Conservation (phyloP, 176 grass and related monocot genomes). For the Neostapfia colusana region DNA sequence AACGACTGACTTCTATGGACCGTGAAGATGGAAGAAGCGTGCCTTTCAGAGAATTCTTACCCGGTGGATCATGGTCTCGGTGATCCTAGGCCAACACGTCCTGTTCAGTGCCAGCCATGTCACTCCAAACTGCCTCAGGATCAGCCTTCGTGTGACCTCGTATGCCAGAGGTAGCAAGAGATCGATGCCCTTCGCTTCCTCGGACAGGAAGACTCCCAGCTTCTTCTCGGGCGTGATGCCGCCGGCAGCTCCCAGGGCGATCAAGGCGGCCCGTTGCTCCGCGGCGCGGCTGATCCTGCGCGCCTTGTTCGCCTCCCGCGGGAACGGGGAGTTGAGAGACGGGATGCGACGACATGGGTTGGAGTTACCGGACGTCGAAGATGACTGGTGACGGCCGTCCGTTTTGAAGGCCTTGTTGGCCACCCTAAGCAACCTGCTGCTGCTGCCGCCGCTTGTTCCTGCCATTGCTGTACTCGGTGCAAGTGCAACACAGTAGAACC, state of each 20-base stretch:
- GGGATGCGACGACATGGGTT: slow-evolving; percentile 16
- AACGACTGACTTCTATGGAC: background rate
- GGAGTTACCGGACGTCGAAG: slow-evolving; percentile 1
- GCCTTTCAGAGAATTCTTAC: slow-evolving; percentile 23
- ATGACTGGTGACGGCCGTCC: background rate
- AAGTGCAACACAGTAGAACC: background rate
- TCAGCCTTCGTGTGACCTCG: slow-evolving; percentile 42
- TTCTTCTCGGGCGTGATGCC: slow-evolving; percentile 20
- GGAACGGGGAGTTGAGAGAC: slow-evolving; percentile 43
- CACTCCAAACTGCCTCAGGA: slow-evolving; percentile 24
- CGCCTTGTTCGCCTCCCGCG: background rate
- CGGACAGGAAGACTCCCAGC: background rate
- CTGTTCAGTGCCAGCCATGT: background rate
- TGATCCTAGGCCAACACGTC: slow-evolving; percentile 37
- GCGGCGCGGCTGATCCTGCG: background rate
- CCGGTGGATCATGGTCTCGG: slow-evolving; percentile 53
- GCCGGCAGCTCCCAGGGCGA: slow-evolving; percentile 25
- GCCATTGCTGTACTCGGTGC: slow-evolving; percentile 41
- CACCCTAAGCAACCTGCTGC: slow-evolving; percentile 28
- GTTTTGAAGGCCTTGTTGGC: slow-evolving; percentile 12
- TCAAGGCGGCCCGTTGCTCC: slow-evolving; percentile 31
- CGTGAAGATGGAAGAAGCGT: background rate
- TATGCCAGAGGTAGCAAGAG: slow-evolving; percentile 46
- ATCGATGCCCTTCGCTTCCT: background rate
- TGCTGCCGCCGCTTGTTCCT: background rate